A percentile compares a stretch with the other conserved stretches of the same genome.
Conservation (phyloP, 306 rosid species). For the Ammopiptanthus mongolicus region DNA sequence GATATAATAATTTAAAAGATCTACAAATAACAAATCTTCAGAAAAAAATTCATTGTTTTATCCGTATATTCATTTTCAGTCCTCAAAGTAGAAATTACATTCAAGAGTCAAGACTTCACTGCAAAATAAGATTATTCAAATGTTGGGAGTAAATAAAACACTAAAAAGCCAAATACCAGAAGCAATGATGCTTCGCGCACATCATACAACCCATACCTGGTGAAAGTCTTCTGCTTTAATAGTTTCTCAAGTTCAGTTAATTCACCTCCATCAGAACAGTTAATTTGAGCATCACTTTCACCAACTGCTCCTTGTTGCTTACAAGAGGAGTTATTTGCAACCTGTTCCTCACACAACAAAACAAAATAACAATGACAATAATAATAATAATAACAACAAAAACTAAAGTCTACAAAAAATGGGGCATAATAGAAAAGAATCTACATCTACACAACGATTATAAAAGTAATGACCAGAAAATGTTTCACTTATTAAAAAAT, state of each 20-base stretch:
- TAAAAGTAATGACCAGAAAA: not conserved
- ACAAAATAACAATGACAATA: not conserved
- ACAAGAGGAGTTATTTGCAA: conserved; percentile 37
- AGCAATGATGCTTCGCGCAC: conserved; percentile 16
- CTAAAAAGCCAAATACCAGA: not conserved
- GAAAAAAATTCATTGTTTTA: not conserved
- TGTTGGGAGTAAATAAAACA: not conserved
- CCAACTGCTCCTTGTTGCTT: conserved; percentile 32
- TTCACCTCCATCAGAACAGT: conserved; percentile 39
- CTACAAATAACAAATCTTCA: conserved; percentile 3
- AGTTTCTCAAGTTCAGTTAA: conserved; percentile 72
- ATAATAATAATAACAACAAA: not conserved
- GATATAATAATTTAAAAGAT: too few species aligned
- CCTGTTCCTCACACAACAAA: conserved; percentile 25
- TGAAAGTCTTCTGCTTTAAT: conserved; percentile 78
- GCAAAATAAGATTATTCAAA: not conserved
- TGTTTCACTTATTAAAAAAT: not conserved
- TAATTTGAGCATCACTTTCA: conserved; percentile 31
- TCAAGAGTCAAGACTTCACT: not conserved
- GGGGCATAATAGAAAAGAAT: not conserved
- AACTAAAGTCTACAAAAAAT: not conserved
- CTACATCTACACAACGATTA: not conserved
- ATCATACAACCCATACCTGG: conserved; percentile 51
- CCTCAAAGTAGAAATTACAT: not conserved
- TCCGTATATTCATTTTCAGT: not conserved